Evolutionary conservation across 257 asterid species (phyloP), one percentile per base, ranked within the genome.

Genomic region (Osmanthus fragrans): DNA sequence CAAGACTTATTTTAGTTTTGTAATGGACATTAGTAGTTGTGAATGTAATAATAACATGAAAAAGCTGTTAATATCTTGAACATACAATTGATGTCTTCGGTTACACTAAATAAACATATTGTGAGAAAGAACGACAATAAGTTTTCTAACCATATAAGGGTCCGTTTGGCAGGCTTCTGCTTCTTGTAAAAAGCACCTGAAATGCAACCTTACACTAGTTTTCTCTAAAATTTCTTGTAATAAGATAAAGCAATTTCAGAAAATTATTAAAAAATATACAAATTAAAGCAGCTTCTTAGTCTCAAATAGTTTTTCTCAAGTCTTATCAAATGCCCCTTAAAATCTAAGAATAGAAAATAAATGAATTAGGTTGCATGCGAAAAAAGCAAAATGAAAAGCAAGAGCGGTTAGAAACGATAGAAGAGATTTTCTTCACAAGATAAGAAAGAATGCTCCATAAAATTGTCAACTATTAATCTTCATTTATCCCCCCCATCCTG

Each of bases 171-270:
- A 0, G 4, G 4, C 49, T 42, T 42, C 1, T 12, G 42, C 42
- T 37, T 37, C 12, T 37, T 37, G 7, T 5, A 5, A 0, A 37
- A 34, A 34, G 37, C 37, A 4, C 7, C 4, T 34, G 11, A 37
- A 3, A 32, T 8, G 12, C 0, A 1, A 37, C 3, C 0, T 37
- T 37, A 8, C 0, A 37, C 0, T 37, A 37, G 0, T 0, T 8
- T 37, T 9, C 10, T 37, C 3, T 37, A 8, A 42, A 42, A 11
- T 4, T 42, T 42, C 1, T 42, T 12, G 1, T 0, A 42, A 12
- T 10, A 1, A 40, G 16, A 40, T 12, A 12, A 11, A 42, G 0
- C 1, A 42, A 3, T 42, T 42, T 3, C 5, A 12, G 1, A 42
- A 11, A 42, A 42, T 42, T 13, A 42, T 42, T 42, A 0, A 42